phyloP scores from a whole-genome alignment of 208 protist genomes.

The Wallacemonas sp. region DNA sequence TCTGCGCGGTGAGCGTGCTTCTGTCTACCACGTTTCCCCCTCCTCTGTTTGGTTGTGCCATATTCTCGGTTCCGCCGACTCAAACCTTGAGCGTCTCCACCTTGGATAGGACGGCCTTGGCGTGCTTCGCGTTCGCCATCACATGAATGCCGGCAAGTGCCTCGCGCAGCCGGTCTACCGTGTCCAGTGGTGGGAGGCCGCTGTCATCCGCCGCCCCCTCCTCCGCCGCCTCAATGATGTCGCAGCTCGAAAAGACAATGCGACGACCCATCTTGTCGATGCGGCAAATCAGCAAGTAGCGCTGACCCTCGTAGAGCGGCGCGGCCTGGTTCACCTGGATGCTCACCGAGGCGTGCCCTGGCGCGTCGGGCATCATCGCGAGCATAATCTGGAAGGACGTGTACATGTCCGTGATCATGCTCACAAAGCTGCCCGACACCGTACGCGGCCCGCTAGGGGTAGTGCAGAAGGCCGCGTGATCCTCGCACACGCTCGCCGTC shows the following conservation, averaged over 20 bases:
- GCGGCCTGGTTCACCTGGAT: conserved; percentile 44
- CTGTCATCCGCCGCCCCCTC: neutral
- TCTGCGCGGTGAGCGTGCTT: no score
- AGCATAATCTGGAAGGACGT: conserved; percentile 35
- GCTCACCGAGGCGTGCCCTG: conserved; percentile 45
- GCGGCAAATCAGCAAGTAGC: conserved; percentile 30
- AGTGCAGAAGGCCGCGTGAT: neutral
- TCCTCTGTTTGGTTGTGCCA: no score
- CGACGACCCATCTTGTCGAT: conserved; percentile 58
- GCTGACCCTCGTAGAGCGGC: conserved; percentile 23
- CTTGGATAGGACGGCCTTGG: conserved; percentile 42
- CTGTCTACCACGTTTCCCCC: no score
- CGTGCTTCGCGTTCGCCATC: conserved; percentile 49
- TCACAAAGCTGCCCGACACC: conserved; percentile 10
- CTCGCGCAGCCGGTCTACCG: conserved; percentile 24
- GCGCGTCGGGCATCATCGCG: conserved; percentile 22
- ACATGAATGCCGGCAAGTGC: conserved; percentile 25
- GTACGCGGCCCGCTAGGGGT: neutral
- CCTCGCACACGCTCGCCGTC: conserved; percentile 22
- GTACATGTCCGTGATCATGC: conserved; percentile 30
- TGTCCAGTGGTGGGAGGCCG: conserved; percentile 18
- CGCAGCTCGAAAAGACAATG: conserved; percentile 45
- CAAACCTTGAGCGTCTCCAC: neutral
- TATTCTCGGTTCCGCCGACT: no score
- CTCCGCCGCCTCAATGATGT: conserved; percentile 35